These are phyloP conservation scores for Takashimella koratensis DNA, from an alignment of 1,284 basidiomycete species.

Conservation along the genomic window DNA sequence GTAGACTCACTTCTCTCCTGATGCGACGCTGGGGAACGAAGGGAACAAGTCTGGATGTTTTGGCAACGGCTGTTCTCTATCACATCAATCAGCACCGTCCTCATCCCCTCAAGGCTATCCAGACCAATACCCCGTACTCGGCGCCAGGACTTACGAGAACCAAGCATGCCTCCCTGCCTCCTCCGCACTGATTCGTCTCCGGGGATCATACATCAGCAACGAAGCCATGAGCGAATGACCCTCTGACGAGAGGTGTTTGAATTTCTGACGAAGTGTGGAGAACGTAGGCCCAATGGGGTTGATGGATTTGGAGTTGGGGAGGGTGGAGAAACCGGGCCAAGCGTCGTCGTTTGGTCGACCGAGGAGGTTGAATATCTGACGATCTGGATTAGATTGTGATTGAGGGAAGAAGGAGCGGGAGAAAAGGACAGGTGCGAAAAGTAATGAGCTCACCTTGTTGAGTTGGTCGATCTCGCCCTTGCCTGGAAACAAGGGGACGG, in stretches of 20 bases:
- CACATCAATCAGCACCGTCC: conserved; percentile 3
- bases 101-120: too few relatives aligned
- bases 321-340: conserved; percentile 77
- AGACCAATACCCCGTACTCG: too few relatives aligned
- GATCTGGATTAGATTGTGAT: background rate
- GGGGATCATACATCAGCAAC: conserved; percentile 85
- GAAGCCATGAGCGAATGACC: conserved; percentile 81
- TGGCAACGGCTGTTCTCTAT: conserved; percentile 84
- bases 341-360: conserved; percentile 78
- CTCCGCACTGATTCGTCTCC: conserved; percentile 74
- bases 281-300: conserved; percentile 65
- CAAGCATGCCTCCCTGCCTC: conserved; percentile 88
- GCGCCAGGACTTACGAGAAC: conserved; percentile 66
- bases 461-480: conserved; percentile 91
- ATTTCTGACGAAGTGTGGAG: conserved; percentile 54
- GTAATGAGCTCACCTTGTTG: conserved; percentile 58
- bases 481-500: conserved; percentile 93
- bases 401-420: background rate
- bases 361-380: conserved; percentile 80
- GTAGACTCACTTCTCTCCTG: conserved; percentile 81
- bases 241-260: conserved; percentile 73
- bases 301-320: conserved; percentile 77
- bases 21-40: conserved; percentile 94
- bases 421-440: background rate
- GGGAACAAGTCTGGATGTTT: conserved; percentile 98